phyloP scores from a whole-genome alignment of 495 filamentous ascomycete genomes.

The Zalerion maritima region DNA sequence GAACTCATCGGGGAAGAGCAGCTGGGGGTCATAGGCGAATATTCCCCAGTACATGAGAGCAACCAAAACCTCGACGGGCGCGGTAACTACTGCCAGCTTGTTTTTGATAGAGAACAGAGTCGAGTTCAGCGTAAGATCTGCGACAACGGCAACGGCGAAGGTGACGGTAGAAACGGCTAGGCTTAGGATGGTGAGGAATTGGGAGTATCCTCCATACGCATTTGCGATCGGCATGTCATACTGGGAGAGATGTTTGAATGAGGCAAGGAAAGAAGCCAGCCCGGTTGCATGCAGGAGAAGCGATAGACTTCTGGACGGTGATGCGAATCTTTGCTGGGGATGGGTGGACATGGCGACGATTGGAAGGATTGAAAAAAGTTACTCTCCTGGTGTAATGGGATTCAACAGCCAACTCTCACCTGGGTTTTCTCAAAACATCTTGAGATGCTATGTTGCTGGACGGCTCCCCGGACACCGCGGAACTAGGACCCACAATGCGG shows the following conservation, averaged over 20 bases:
- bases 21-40: conserved; percentile 44
- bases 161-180: conserved; percentile 53
- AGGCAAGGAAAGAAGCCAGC: conserved; percentile 50
- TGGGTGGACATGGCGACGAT: conserved; percentile 28
- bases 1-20: conserved; percentile 33
- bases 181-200: conserved; percentile 76
- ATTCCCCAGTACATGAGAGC: conserved; percentile 78
- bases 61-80: conserved; percentile 70
- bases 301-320: conserved; percentile 57
- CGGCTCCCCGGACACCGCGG: too few species aligned
- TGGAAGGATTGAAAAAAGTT: too few species aligned
- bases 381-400: too few species aligned
- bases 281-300: conserved; percentile 56
- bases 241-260: conserved; percentile 42
- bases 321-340: conserved; percentile 55
- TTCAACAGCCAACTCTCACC: too few species aligned
- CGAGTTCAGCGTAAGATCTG: conserved; percentile 54
- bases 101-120: conserved; percentile 64
- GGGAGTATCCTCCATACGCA: conserved; percentile 70
- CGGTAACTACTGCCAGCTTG: conserved; percentile 50
- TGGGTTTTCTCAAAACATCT: too few species aligned
- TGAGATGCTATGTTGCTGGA: too few species aligned
- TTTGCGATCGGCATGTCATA: conserved; percentile 38
- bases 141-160: conserved; percentile 54
- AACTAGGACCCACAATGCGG: too few species aligned